Percentiles rank a stretch among this genome's conserved stretches.
phyloP scores from a whole-genome alignment of 2,329 filamentous ascomycete genomes.

The Ceratocystis cubensis region DNA sequence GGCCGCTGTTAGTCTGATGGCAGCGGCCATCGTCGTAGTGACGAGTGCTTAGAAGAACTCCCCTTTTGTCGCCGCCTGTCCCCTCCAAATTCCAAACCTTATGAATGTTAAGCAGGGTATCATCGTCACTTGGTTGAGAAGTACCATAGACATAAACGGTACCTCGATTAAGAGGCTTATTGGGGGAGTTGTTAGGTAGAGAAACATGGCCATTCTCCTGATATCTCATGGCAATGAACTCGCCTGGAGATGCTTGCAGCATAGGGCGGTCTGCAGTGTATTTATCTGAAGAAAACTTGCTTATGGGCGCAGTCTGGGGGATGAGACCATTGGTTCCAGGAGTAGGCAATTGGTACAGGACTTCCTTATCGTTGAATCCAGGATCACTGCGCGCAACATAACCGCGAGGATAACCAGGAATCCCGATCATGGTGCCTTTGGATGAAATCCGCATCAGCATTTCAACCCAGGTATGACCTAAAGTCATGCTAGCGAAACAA shows the following conservation, averaged over 20 bases:
- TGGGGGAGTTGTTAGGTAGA: constrained; percentile 40
- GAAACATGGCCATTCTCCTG: constrained; percentile 69
- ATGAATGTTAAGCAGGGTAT: constrained; percentile 52
- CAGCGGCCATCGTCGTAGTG: constrained; percentile 87
- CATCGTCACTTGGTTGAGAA: constrained; percentile 39
- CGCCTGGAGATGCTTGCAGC: constrained; percentile 48
- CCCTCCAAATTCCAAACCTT: constrained; percentile 67
- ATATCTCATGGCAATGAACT: constrained; percentile 54
- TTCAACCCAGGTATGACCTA: constrained; percentile 74
- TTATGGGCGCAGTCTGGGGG: constrained; percentile 43
- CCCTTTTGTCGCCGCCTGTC: constrained; percentile 66
- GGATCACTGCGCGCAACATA: constrained; percentile 46
- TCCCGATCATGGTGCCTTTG: constrained; percentile 60
- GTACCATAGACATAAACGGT: constrained; percentile 68
- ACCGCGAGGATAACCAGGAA: constrained; percentile 62
- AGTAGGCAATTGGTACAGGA: constrained; percentile 51
- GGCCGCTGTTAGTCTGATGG: constrained; percentile 58
- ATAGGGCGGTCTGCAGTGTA: constrained; percentile 48
- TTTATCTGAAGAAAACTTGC: constrained; percentile 46
- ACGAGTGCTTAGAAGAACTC: constrained; percentile 60
- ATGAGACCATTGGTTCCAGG: constrained; percentile 38
- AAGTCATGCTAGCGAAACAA: constrained; percentile 12
- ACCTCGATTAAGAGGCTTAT: constrained; percentile 53
- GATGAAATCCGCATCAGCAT: constrained; percentile 55
- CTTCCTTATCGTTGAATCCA: constrained; percentile 44